These are phyloP conservation scores for Phragmites australis DNA, from an alignment of 176 grass and related monocot species.

Conservation along the genomic window DNA sequence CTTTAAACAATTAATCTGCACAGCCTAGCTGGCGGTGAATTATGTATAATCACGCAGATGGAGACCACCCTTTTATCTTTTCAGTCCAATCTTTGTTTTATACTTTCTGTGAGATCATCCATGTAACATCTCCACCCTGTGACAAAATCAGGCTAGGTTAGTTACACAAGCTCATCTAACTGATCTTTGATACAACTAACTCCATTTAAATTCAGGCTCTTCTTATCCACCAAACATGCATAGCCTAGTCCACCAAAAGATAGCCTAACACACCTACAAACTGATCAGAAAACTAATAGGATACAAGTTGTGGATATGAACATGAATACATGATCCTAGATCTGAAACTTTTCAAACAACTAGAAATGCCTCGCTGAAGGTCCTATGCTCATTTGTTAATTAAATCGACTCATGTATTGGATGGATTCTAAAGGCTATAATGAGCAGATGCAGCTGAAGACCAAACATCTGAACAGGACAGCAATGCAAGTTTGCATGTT, in stretches of 20 bases:
- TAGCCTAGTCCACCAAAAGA: slow-evolving; percentile 1
- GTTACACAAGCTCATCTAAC: background rate
- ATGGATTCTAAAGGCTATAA: too few relatives aligned
- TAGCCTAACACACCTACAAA: slow-evolving; percentile 27
- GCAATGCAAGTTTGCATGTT: too few relatives aligned
- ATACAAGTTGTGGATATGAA: background rate
- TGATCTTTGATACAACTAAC: background rate
- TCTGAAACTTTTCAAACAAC: slow-evolving; percentile 6
- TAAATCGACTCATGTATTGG: too few relatives aligned
- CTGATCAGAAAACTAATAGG: background rate
- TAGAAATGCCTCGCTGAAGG: background rate
- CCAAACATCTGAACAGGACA: too few relatives aligned
- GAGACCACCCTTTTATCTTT: background rate
- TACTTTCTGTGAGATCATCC: background rate
- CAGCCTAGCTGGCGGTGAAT: too few relatives aligned
- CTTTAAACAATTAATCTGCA: too few relatives aligned
- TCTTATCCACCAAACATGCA: slow-evolving; percentile 18
- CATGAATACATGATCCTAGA: background rate
- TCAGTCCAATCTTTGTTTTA: slow-evolving; percentile 1
- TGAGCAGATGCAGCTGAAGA: too few relatives aligned
- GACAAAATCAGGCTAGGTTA: background rate
- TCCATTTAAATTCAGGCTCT: background rate
- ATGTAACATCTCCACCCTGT: background rate
- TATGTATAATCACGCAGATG: too few relatives aligned
- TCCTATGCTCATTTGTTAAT: background rate